Base-by-base conservation (phyloP, 2,329 filamentous ascomycete genomes). In the Lecanicillium sp. region DNA sequence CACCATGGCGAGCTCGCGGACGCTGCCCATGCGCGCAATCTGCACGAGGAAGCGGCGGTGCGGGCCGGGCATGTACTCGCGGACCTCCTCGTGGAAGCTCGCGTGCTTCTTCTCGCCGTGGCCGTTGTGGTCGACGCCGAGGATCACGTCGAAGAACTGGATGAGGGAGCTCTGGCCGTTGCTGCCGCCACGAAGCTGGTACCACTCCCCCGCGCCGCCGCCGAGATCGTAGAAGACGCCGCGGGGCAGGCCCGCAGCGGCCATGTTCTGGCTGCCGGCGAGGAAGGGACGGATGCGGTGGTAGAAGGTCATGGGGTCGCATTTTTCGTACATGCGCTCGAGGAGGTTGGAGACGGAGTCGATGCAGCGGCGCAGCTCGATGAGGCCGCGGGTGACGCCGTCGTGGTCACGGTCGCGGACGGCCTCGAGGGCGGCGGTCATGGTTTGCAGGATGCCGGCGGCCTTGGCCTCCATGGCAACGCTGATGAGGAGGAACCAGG, bases 151-250 rank as follows among this genome's bases (percentile, higher is more conserved):
- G 64, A 95, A 89, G 69, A 95, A 93, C 59, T 96, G 90, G 51
- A 97, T 90, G 35, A 95, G 73, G 1, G 88, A 94, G 64, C 86
- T 91, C 65, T 97, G 91, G 0, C 90, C 91, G 59, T 96, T 96
- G 63, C 87, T 94, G 4, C 91, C 91, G 15, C 91, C 91, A n/a
- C 87, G 80, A 50, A 87, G 85, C 56, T 91, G 83, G 15, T 83
- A 75, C 75, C 89, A 95, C 29, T 77, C 69, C 0, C 82, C 78
- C 14, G 71, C 71, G 2, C 81, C 83, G 3, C 79, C 72, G 1
- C 83, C 86, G 11, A 3, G 7, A 24, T 95, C 88, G 61, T 95
- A 95, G 46, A 90, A 81, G 5, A 97, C 82, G 0, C 91, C 91
- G 11, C 81, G 78, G 0, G 90, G 88, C 2, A 96, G 73, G 0